phyloP scores from a whole-genome alignment of 345 rosid genomes.

The Brassica incana region DNA sequence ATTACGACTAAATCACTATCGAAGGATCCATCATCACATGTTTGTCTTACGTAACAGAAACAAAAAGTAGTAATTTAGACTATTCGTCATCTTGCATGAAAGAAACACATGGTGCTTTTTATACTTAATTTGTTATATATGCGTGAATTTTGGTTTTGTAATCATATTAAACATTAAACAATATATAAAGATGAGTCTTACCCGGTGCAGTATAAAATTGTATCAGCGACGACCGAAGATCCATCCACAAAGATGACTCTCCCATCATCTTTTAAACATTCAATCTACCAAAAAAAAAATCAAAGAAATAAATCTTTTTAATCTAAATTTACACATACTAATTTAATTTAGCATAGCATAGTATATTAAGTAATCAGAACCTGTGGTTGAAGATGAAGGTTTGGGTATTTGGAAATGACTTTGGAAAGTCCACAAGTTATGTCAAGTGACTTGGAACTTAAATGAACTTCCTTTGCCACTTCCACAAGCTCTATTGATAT shows the following conservation, averaged over 20 bases:
- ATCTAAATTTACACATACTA: background rate
- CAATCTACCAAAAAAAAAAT: slow-evolving; percentile 50
- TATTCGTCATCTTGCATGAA: background rate
- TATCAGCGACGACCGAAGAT: slow-evolving; percentile 58
- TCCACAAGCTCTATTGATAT: slow-evolving; percentile 82
- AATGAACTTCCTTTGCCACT: slow-evolving; percentile 73
- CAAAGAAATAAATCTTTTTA: background rate
- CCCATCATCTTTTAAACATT: slow-evolving; percentile 67
- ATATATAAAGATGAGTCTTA: slow-evolving; percentile 35
- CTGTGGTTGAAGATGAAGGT: slow-evolving; percentile 63
- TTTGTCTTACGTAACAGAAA: slow-evolving; percentile 25
- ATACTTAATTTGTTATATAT: background rate
- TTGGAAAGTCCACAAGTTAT: slow-evolving; percentile 66
- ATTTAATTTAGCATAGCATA: background rate
- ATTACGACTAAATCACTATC: background rate
- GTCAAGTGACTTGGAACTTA: slow-evolving; percentile 63
- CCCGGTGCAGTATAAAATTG: slow-evolving; percentile 95
- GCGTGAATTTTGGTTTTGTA: background rate
- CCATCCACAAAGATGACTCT: slow-evolving; percentile 62
- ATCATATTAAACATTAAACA: background rate
- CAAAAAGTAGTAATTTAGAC: slow-evolving; percentile 18
- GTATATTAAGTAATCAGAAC: slow-evolving; percentile 37
- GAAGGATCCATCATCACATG: background rate
- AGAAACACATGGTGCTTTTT: background rate
- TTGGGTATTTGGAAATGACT: slow-evolving; percentile 63